phyloP scores from a whole-genome alignment of 1,139 yeast genomes.

The Schwanniomyces etchellsii region DNA sequence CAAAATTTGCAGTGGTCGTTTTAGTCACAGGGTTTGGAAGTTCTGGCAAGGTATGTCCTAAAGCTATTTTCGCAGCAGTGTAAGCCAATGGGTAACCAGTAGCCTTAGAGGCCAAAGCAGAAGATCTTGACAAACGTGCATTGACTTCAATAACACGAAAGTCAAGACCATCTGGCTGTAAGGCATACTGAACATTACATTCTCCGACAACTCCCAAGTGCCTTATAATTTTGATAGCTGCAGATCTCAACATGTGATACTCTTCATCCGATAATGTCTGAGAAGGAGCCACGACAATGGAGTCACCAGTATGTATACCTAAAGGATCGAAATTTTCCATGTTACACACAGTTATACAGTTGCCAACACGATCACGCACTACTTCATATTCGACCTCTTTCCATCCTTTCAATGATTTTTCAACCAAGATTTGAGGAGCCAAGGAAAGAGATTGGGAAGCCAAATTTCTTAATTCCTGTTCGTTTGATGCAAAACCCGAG shows the following conservation, averaged over 20 bases:
- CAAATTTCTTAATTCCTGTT: constrained; percentile 75
- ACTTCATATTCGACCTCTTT: constrained; percentile 98
- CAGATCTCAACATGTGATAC: constrained; percentile 94
- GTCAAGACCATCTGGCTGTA: constrained; percentile 92
- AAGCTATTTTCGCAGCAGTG: constrained; percentile 95
- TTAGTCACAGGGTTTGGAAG: constrained; percentile 94
- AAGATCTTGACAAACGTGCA: constrained; percentile 94
- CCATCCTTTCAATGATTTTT: constrained; percentile 97
- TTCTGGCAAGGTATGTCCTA: constrained; percentile 92
- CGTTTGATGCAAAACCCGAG: constrained; percentile 90
- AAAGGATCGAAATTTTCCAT: constrained; percentile 99
- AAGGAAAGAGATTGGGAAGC: constrained; percentile 84
- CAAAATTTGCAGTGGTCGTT: constrained; percentile 93
- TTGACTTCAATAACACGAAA: constrained; percentile 96
- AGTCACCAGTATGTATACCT: constrained; percentile 98
- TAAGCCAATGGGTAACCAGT: constrained; percentile 98
- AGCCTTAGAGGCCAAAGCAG: constrained; percentile 97
- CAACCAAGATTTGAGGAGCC: constrained; percentile 93
- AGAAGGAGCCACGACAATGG: constrained; percentile 97
- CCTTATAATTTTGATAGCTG: constrained; percentile 95
- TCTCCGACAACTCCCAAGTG: constrained; percentile 99
- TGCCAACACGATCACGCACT: constrained; percentile 92
- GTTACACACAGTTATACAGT: constrained; percentile 98
- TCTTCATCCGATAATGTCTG: constrained; percentile 96
- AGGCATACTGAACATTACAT: constrained; percentile 96